Evolutionary conservation across 495 filamentous ascomycete genomes (phyloP), one percentile per base, ranked within the genome.

Genomic region (Stereocaulon alpinum): DNA sequence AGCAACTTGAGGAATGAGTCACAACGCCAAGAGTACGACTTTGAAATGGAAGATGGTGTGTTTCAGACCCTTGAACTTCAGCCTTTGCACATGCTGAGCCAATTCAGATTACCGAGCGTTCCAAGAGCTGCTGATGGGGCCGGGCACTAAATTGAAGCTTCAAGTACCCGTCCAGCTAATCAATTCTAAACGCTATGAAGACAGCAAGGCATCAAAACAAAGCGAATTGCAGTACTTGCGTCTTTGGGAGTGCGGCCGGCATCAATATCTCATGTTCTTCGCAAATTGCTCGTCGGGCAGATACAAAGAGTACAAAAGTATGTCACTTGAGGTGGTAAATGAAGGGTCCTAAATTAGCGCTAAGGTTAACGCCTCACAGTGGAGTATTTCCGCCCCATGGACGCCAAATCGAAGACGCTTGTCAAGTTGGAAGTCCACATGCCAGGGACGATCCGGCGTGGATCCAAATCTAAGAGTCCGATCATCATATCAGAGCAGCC

Each of bases 121-220:
- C 27, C 61, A 63, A 51, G 61, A 60, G 18, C 6, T 63, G 37
- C 22, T 63, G 20, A 58, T 63, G 50, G 61, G 61, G 9, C 42
- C 61, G 2, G 57, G 37, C 49, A 34, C 60, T 1, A 42, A 14
- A 27, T 55, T 63, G 37, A 42, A 60, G 6, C 55, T 59, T 40
- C 56, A 63, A 56, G 43, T 60, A 9, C 56, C 55, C 4, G 27
- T 57, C 12, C 48, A 53, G 29, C 42, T 40, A 7, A 63, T 63
- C 27, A 54, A 41, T 30, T 58, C 49, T 1, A 63, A 60, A 40
- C 20, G 30, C 15, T 63, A 59, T 18, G 45, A 37, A 11, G 49
- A 50, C n/a, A 54, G 49, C 24, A 58, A 47, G 24, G 4, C 27
- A 11, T 20, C 10, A 14, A 43, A 54, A 43, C 48, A 60, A 42